These are phyloP conservation scores for Geotrichum reessii DNA, from an alignment of 1,139 yeast genomes.

Conservation along the genomic window DNA sequence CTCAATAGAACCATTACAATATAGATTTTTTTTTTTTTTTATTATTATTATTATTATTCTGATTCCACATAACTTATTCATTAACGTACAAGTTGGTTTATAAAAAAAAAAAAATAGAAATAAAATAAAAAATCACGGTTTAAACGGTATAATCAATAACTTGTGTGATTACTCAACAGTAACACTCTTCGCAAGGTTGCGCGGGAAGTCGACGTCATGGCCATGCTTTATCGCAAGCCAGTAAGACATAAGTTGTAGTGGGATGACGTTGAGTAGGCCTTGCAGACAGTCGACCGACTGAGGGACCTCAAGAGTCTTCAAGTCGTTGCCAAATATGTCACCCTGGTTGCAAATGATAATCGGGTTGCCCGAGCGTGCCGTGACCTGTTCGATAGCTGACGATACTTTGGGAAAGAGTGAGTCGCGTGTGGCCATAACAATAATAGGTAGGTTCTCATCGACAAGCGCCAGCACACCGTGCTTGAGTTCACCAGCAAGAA, in stretches of 20 bases:
- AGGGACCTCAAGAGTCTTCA: constrained; percentile 73
- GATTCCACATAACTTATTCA: background rate
- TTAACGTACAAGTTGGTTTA: background rate
- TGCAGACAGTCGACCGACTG: constrained; percentile 95
- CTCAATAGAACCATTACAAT: background rate
- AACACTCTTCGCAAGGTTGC: constrained; percentile 96
- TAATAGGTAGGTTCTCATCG: constrained; percentile 87
- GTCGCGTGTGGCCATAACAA: constrained; percentile 94
- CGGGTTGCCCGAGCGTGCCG: constrained; percentile 96
- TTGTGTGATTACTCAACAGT: constrained; percentile 72
- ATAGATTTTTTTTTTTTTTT: background rate
- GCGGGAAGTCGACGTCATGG: constrained; percentile 96
- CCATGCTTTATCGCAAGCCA: constrained; percentile 96
- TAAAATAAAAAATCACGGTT: background rate
- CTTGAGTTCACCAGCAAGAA: constrained; percentile 96
- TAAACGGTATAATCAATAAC: background rate
- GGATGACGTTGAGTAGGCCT: constrained; percentile 91
- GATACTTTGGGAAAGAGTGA: constrained; percentile 93
- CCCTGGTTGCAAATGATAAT: constrained; percentile 89
- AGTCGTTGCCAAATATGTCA: constrained; percentile 47
- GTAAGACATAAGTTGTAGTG: constrained; percentile 92
- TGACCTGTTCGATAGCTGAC: constrained; percentile 94
- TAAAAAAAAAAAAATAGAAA: background rate
- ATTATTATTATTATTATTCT: background rate
- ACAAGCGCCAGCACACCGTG: constrained; percentile 97